Conservation (phyloP, 208 protist species). For the Crithidia expoeki region DNA sequence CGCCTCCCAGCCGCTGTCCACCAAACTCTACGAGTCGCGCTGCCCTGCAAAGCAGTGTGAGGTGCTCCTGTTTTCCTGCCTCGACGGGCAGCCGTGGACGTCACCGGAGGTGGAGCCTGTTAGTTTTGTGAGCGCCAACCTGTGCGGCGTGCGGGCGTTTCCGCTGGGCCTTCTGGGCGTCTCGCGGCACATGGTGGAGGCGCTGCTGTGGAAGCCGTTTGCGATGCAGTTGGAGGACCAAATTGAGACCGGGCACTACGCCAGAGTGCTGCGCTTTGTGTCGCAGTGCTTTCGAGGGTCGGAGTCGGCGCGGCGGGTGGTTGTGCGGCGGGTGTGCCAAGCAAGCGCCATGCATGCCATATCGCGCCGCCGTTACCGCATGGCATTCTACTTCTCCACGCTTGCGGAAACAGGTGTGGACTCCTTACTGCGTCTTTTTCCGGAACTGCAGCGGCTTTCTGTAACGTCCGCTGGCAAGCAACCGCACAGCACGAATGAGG, state of each 20-base stretch:
- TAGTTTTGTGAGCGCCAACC: slow-evolving; percentile 17
- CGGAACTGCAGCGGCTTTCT: slow-evolving; percentile 13
- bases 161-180: slow-evolving; percentile 22
- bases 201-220: slow-evolving; percentile 28
- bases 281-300: slow-evolving; percentile 25
- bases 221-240: slow-evolving; percentile 26
- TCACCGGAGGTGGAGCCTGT: slow-evolving; percentile 9
- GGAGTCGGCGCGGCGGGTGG: slow-evolving; percentile 2
- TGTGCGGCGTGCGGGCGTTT: slow-evolving; percentile 14
- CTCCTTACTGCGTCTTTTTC: slow-evolving; percentile 21
- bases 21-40: slow-evolving; percentile 3
- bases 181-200: slow-evolving; percentile 28
- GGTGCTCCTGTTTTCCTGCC: slow-evolving; percentile 19
- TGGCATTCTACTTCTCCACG: slow-evolving; percentile 25
- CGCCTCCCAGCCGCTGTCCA: slow-evolving; percentile 14
- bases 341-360: slow-evolving; percentile 23
- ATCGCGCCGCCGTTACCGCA: slow-evolving; percentile 19
- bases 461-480: neutral
- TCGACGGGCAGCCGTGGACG: slow-evolving; percentile 14
- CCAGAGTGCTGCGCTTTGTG: slow-evolving; percentile 20
- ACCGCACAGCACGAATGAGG: neutral
- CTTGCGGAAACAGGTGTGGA: neutral
- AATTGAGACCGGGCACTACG: slow-evolving; percentile 19
- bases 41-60: slow-evolving; percentile 10
- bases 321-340: slow-evolving; percentile 23